Evolutionary conservation across 2,329 filamentous ascomycete genomes (phyloP), one percentile per base, ranked within the genome.

Genomic region (Iodosphaeria phyllophila): DNA sequence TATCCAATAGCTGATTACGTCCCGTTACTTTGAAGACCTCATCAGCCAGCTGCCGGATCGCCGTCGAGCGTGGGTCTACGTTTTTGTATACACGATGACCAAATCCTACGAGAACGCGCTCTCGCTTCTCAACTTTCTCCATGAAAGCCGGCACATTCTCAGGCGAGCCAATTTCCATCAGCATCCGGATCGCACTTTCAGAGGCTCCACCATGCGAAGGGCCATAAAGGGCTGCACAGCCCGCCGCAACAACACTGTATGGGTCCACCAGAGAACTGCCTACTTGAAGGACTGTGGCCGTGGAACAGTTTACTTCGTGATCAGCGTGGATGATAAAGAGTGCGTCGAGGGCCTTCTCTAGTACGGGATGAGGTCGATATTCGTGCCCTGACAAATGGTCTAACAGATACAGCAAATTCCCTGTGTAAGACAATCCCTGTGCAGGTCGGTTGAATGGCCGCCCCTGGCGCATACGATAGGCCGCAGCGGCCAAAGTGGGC

Each of bases 161-260:
- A 3, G 54, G 51, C 1, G 44, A 51, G 10, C 59, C 60, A 27
- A 66, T 59, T 33, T 57, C 50, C 34, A 56, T 56, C 4, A 66
- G 45, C 49, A 58, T 59, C 23, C 58, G 54, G 36, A 66, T 64
- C 0, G 63, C 64, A 13, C 56, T 54, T 33, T 69, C 64, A 0
- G 60, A 63, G 3, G 64, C 64, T n/a, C 64, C 64, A 28, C 62
- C 64, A 40, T 70, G 64, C 0, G 64, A 58, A 0, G 62, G 62
- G 0, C 64, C 64, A 33, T 65, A 64, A 3, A 60, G 50, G 0
- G 60, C 60, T 1, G 62, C 53, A n/a, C 58, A 55, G 5, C 60
- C 51, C 0, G 61, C 58, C 1, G 60, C 45, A 8, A 67, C 57
- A 11, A 61, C 50, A 32, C 56, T 63, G 30, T 50, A 66, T 0